Base-by-base conservation (phyloP, 768 basidiomycete species). In the Pisolithus marmoratus region DNA sequence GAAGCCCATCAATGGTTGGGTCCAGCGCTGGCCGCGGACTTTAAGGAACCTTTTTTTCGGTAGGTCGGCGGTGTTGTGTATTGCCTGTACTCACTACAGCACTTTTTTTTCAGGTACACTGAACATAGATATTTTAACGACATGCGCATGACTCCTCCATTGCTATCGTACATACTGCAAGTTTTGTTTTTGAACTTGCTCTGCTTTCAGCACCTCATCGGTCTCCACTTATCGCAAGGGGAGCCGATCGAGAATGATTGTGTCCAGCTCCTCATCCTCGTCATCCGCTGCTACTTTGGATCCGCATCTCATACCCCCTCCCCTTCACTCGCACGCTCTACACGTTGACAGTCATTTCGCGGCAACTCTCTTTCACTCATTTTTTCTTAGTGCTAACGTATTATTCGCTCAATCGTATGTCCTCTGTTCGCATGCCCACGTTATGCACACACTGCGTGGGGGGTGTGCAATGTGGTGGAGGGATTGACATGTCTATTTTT, bases 131-230 rank as follows among this genome's bases (percentile, higher is more conserved):
- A 63, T 44, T 44, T 68, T 53, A 52, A 69, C 61, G 66, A 66
- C 64, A 54, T 49, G 50, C 54, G 47, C 67, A 53, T 31, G 17
- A 34, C 19, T 15, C 53, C 47, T 52, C 61, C 54, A 58, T 58
- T 61, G 64, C 63, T 68, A 65, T 64, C 52, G 58, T 61, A 59
- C 68, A 68, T 61, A 58, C 59, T 55, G 52, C 46, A 36, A 70
- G 63, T 57, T 66, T 59, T 51, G 56, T 63, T 57, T 63, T 64
- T 66, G 61, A 68, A 59, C 57, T 57, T 52, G 26, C 26, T 29
- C 5, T 17, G 27, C 24, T 15, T 29, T 27, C 14, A 4, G 34
- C 34, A 34, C 14, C 26, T 5, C 24, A 3, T 27, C 11, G 24
- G 26, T 45, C n/a, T 27, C 27, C 11, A 29, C 27, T 29, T 8